Conservation (phyloP, 2,329 filamentous ascomycete species). For the Fusarium sp. region DNA sequence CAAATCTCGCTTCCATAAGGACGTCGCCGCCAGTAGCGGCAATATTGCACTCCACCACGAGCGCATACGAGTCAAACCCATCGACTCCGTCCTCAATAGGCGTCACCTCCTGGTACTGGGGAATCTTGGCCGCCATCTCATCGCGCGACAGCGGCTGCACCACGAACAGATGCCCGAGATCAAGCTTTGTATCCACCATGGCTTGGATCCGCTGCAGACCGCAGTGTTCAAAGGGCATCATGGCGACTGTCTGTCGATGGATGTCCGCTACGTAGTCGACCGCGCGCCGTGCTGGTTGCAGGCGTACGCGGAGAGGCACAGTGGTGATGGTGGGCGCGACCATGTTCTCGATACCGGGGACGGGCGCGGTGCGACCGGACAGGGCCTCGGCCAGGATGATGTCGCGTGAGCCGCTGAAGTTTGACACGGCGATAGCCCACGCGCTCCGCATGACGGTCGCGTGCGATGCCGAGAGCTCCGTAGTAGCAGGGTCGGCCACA, state of each 20-base stretch:
- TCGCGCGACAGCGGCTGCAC: conserved; percentile 8
- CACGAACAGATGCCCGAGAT: conserved; percentile 8
- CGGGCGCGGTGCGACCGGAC: conserved; percentile 6
- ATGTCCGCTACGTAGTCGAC: conserved; percentile 9
- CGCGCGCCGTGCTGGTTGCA: conserved; percentile 8
- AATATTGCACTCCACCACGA: conserved; percentile 11
- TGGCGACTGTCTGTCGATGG: conserved; percentile 12
- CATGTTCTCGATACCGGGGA: conserved; percentile 8
- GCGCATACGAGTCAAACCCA: conserved; percentile 10
- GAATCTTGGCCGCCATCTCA: conserved; percentile 7
- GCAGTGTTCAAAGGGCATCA: conserved; percentile 13
- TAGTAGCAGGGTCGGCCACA: conserved; percentile 6
- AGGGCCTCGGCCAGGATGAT: conserved; percentile 8
- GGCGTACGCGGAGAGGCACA: conserved; percentile 7
- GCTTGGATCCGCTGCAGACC: conserved; percentile 11
- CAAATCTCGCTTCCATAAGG: conserved; percentile 12
- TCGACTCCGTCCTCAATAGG: conserved; percentile 8
- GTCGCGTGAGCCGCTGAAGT: conserved; percentile 11
- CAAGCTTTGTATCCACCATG: conserved; percentile 9
- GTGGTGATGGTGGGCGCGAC: conserved; percentile 12
- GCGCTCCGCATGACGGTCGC: conserved; percentile 7
- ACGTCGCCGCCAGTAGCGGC: conserved; percentile 10
- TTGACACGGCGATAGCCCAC: conserved; percentile 9
- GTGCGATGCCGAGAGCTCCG: conserved; percentile 8
- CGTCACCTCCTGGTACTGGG: conserved; percentile 7